phyloP scores from a whole-genome alignment of 2,329 filamentous ascomycete species.

The Blastomyces emzantsi region DNA sequence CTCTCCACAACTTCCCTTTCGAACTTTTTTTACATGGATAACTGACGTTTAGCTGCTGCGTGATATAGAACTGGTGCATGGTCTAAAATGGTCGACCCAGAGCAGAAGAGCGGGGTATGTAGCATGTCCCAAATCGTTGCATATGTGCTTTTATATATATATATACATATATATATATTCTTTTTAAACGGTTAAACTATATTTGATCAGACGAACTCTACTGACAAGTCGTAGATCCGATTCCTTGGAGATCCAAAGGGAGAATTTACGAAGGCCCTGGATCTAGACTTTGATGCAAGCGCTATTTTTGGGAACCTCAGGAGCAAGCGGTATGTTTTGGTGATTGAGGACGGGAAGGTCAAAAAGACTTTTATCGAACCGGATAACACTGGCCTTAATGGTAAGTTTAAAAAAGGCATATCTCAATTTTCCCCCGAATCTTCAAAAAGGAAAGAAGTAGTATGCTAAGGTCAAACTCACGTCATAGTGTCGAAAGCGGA shows the following conservation, averaged over 20 bases:
- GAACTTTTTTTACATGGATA: neutral
- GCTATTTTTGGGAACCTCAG: constrained; percentile 73
- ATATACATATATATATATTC: no score
- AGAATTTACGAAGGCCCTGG: constrained; percentile 72
- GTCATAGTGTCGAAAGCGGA: constrained; percentile 40
- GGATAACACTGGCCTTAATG: constrained; percentile 73
- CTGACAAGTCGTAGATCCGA: constrained; percentile 53
- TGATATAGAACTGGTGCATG: constrained; percentile 74
- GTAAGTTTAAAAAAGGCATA: constrained; percentile 40
- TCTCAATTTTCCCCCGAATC: neutral
- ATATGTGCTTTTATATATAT: no score
- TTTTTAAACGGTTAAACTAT: no score
- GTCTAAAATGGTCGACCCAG: constrained; percentile 67
- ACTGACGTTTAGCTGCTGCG: neutral
- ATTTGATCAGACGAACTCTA: neutral
- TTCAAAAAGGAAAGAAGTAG: neutral
- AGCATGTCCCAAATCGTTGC: neutral
- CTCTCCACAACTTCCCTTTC: neutral
- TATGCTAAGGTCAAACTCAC: constrained; percentile 2
- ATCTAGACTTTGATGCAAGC: constrained; percentile 70
- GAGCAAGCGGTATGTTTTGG: constrained; percentile 79
- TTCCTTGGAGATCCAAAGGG: constrained; percentile 77
- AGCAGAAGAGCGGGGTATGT: constrained; percentile 63
- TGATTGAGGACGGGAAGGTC: constrained; percentile 77
- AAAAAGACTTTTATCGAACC: constrained; percentile 74